Evolutionary conservation across 1,139 yeast genomes (phyloP), one percentile per base, ranked within the genome.

Genomic region (Blastobotrys indianensis): DNA sequence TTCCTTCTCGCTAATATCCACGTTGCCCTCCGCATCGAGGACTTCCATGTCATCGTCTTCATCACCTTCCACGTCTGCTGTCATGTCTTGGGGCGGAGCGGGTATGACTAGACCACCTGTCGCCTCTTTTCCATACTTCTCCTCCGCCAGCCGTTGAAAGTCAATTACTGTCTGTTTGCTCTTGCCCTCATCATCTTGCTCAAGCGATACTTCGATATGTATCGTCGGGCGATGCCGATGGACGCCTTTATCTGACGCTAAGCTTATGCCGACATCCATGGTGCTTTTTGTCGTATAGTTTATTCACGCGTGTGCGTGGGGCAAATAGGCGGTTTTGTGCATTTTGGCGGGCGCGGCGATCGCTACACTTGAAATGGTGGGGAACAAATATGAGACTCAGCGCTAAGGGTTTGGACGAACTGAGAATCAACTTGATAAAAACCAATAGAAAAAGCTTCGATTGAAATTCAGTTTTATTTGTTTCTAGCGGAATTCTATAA

Each of bases 111-210:
- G 4, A 46, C 34, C 16, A 8, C 40, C 37, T 46, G 85, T 69
- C 2, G 74, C 76, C 17, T 80, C 78, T 77, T 82, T 83, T 2
- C 95, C 95, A 63, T 86, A 88, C 63, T 85, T 85, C 45, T 85
- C 90, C 60, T 88, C 95, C 2, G 95, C 85, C 48, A 87, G 66
- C 55, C 82, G 80, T 58, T 83, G 67, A 33, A 90, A 87, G 58
- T 90, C 92, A 53, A 88, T 75, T 1, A 84, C 80, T 1, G 85
- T 87, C 41, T 65, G 66, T 9, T 47, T 44, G 16, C 33, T 40
- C n/a, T 13, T 12, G 15, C 44, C 44, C 10, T 37, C 25, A 2
- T 15, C 36, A 23, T 37, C 32, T 28, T 29, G 9, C 16, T 17
- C 31, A 11, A 43, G 39, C 13, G 30, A 6, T 32, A 43, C 38